Evolutionary conservation across 371 early-diverging fungal genomes (phyloP).

Genomic region (Mortierella sp.): DNA sequence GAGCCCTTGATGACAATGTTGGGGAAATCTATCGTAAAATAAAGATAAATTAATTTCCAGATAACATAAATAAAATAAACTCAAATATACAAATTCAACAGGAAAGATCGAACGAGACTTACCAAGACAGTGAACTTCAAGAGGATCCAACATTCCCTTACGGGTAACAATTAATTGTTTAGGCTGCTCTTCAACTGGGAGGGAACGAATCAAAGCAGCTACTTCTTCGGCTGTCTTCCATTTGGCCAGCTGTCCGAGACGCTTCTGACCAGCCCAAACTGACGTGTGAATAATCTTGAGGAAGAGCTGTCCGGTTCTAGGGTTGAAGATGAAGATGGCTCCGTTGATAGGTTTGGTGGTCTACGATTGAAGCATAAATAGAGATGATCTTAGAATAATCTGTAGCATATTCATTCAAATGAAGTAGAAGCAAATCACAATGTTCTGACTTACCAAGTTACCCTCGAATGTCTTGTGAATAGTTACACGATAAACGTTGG

Average conservation of each 20-base stretch:
- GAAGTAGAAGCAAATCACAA: slow-evolving; percentile 1
- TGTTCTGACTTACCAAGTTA: slow-evolving; percentile 79
- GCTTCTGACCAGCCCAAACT: slow-evolving; percentile 99
- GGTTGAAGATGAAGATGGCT: slow-evolving; percentile 98
- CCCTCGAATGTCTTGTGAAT: slow-evolving; percentile 99
- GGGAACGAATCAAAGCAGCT: slow-evolving; percentile 97
- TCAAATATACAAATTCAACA: not conserved
- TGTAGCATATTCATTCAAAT: not conserved
- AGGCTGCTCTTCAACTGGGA: slow-evolving; percentile 99
- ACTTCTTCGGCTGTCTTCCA: slow-evolving; percentile 99
- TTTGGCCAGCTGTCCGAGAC: slow-evolving; percentile 97
- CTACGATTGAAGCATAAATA: slow-evolving; percentile 20
- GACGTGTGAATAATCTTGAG: slow-evolving; percentile 99
- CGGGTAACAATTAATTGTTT: slow-evolving; percentile 98
- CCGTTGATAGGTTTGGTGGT: slow-evolving; percentile 99
- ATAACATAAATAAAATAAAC: not conserved
- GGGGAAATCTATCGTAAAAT: slow-evolving; percentile 88
- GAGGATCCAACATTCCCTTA: slow-evolving; percentile 99
- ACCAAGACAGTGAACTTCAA: slow-evolving; percentile 89
- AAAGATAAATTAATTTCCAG: not conserved
- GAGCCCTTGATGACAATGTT: slow-evolving; percentile 98
- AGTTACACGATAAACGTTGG: slow-evolving; percentile 99
- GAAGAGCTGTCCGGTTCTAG: slow-evolving; percentile 98
- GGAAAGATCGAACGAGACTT: slow-evolving; percentile 2
- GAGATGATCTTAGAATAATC: not conserved